A percentile compares a stretch with the other conserved stretches of the same genome.
phyloP scores from a whole-genome alignment of 768 basidiomycete genomes.

The Strobilomyces echinocephalus region DNA sequence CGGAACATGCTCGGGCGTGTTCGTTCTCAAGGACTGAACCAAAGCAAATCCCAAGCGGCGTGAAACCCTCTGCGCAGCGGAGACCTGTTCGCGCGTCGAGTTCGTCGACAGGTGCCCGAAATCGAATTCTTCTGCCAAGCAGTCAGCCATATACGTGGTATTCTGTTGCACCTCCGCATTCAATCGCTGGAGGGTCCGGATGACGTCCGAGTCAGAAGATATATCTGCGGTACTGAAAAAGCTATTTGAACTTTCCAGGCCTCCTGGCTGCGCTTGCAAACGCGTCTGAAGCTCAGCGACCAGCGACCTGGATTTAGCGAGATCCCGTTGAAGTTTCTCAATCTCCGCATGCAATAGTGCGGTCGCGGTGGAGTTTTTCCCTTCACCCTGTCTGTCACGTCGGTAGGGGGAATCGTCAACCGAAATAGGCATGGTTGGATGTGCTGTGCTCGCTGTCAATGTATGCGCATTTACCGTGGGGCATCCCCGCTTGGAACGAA shows the following conservation, averaged over 20 bases:
- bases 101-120: background rate
- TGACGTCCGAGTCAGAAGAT: constrained; percentile 12
- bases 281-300: constrained; percentile 4
- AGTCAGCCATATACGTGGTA: constrained; percentile 9
- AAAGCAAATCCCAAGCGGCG: background rate
- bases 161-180: constrained; percentile 15
- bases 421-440: background rate
- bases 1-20: constrained; percentile 1
- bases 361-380: no score
- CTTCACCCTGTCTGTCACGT: background rate
- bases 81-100: background rate
- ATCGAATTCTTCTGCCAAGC: background rate
- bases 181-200: constrained; percentile 6
- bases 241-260: constrained; percentile 7
- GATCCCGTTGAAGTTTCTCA: constrained; percentile 4
- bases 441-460: background rate
- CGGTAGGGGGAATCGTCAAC: background rate
- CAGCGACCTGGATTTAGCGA: background rate
- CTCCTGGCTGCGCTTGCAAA: constrained; percentile 4
- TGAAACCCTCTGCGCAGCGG: background rate
- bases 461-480: no score
- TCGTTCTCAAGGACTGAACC: constrained; percentile 1
- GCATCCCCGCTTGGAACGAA: background rate
- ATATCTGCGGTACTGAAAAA: constrained; percentile 7
- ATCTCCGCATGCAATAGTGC: background rate